phyloP scores from a whole-genome alignment of 331 rosid species.

The Acacia pycnantha region DNA sequence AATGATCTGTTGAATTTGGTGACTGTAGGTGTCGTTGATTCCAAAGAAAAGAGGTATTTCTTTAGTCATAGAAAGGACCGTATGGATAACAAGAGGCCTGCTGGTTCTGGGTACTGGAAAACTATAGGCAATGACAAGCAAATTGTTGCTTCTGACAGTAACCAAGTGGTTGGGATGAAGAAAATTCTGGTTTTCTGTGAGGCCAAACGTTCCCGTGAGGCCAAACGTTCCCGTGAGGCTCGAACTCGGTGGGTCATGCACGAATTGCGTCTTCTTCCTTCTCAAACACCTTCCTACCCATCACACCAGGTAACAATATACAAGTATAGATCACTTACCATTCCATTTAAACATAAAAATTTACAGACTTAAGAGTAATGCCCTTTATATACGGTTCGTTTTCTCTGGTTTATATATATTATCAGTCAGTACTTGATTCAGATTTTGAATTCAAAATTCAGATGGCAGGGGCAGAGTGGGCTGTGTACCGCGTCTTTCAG shows the following conservation, averaged over 20 bases:
- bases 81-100: conserved; percentile 24
- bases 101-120: conserved; percentile 50
- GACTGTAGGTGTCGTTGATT: conserved; percentile 25
- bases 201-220: not conserved
- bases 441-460: conserved; percentile 4
- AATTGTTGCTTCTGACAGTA: not conserved
- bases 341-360: not conserved
- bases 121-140: conserved; percentile 23
- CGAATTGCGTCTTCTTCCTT: conserved; percentile 43
- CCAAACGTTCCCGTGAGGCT: not conserved
- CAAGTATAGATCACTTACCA: not conserved
- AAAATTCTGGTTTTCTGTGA: conserved; percentile 45
- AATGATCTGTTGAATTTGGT: not conserved
- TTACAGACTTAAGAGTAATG: not conserved
- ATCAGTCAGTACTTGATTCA: not conserved
- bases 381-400: not conserved
- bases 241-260: conserved; percentile 65
- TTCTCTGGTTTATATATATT: not conserved
- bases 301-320: conserved; percentile 5
- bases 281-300: not conserved
- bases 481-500: conserved; percentile 43
- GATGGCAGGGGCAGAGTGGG: conserved; percentile 32
- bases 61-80: conserved; percentile 32
- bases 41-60: conserved; percentile 53
- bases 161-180: conserved; percentile 33